A percentile compares a stretch with the other conserved stretches of the same genome.
phyloP scores from a whole-genome alignment of 495 filamentous ascomycete species.

The Penicillium bovifimosum region DNA sequence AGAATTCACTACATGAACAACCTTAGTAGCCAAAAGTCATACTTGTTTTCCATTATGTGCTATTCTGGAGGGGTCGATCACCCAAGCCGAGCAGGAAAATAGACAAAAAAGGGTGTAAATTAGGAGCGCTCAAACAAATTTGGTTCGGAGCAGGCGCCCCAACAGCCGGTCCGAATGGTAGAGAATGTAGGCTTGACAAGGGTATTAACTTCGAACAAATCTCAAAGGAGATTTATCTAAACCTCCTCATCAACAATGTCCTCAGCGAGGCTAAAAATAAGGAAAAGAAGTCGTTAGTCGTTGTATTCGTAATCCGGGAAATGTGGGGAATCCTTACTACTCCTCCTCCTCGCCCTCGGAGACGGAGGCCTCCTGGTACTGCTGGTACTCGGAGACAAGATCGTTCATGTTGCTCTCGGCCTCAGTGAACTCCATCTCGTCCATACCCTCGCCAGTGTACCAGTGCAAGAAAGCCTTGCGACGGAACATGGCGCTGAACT shows the following conservation, averaged over 20 bases:
- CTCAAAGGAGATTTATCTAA: constrained; percentile 33
- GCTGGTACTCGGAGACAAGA: constrained; percentile 99
- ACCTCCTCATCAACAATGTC: constrained; percentile 41
- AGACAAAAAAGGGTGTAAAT: constrained; percentile 35
- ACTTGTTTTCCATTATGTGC: constrained; percentile 43
- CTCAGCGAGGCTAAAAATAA: constrained; percentile 27
- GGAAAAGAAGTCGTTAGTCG: constrained; percentile 10
- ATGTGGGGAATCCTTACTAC: constrained; percentile 40
- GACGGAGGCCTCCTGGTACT: constrained; percentile 98
- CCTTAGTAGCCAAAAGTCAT: background rate
- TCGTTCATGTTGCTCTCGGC: constrained; percentile 99
- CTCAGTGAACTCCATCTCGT: constrained; percentile 99
- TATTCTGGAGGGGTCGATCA: constrained; percentile 29
- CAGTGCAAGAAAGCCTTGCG: constrained; percentile 99
- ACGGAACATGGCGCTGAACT: constrained; percentile 99
- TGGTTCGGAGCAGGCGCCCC: constrained; percentile 26
- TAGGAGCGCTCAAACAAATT: constrained; percentile 45
- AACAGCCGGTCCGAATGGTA: constrained; percentile 21
- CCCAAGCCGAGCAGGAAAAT: constrained; percentile 31
- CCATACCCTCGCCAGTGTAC: constrained; percentile 99
- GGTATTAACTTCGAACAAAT: constrained; percentile 42
- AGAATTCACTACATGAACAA: background rate
- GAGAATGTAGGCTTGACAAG: constrained; percentile 39
- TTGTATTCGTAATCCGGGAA: background rate
- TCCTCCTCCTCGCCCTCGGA: constrained; percentile 68